phyloP scores from a whole-genome alignment of 2,329 filamentous ascomycete genomes.

The Cladosporium sp. region DNA sequence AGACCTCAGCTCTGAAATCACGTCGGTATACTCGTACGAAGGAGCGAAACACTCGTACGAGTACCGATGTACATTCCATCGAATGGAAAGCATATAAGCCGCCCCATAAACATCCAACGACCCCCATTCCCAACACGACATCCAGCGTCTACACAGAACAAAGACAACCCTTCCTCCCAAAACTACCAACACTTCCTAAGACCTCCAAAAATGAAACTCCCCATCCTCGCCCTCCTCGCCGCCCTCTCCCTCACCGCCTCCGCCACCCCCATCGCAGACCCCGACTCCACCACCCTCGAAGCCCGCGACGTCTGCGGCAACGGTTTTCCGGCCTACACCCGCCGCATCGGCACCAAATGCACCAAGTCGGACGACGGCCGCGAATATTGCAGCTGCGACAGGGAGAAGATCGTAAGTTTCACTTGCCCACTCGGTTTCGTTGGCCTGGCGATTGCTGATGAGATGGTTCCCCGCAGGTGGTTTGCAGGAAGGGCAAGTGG shows the following conservation, averaged over 20 bases:
- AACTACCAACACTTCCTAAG: background rate
- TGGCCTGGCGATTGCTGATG: no score
- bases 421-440: background rate
- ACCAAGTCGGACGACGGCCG: background rate
- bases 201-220: background rate
- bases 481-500: no score
- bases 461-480: no score
- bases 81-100: background rate
- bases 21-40: background rate
- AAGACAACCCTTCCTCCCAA: background rate
- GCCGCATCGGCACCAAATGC: background rate
- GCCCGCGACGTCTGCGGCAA: background rate
- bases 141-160: background rate
- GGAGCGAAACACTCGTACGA: background rate
- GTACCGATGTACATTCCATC: background rate
- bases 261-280: background rate
- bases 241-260: background rate
- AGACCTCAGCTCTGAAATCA: no score
- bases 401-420: constrained; percentile 3
- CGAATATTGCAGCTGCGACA: constrained; percentile 7
- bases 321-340: background rate
- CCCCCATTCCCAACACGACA: background rate
- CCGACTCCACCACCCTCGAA: background rate
- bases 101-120: no score
- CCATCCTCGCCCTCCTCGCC: background rate